Percentiles rank a stretch among this genome's conserved stretches.
Evolutionary conservation across 108 stramenopile genomes (phyloP).

Genomic region (Cafeteria roenbergensis): DNA sequence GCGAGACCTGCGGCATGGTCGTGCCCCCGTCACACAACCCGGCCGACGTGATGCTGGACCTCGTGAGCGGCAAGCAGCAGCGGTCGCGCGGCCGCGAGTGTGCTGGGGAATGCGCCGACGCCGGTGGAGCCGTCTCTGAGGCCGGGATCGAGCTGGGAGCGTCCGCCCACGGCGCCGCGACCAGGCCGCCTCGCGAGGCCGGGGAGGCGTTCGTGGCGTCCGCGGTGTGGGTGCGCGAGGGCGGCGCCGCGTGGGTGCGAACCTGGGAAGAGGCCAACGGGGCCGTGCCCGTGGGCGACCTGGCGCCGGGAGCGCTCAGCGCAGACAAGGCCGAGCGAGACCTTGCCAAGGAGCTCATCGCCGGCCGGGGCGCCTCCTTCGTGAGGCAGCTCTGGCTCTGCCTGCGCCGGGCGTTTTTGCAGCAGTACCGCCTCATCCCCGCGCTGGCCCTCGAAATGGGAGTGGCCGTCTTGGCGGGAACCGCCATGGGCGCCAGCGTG

Average conservation of each 20-base stretch:
- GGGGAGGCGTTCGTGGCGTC: too few species aligned
- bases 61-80: background rate
- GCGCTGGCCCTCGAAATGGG: background rate
- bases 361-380: background rate
- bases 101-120: too few species aligned
- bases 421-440: background rate
- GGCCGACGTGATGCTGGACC: constrained; percentile 2
- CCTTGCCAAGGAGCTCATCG: background rate
- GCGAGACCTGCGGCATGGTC: background rate
- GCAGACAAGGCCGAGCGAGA: background rate
- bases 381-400: background rate
- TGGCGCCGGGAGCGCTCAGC: background rate
- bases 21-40: background rate
- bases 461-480: background rate
- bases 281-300: background rate
- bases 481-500: background rate
- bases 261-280: too few species aligned
- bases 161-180: too few species aligned
- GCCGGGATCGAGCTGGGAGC: too few species aligned
- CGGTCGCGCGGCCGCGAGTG: too few species aligned
- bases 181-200: too few species aligned
- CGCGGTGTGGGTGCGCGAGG: too few species aligned
- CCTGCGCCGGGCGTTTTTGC: background rate
- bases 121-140: too few species aligned
- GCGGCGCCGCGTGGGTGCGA: too few species aligned